Conservation (phyloP, 371 early-diverging fungal species). For the Enterocytospora artemiae region DNA sequence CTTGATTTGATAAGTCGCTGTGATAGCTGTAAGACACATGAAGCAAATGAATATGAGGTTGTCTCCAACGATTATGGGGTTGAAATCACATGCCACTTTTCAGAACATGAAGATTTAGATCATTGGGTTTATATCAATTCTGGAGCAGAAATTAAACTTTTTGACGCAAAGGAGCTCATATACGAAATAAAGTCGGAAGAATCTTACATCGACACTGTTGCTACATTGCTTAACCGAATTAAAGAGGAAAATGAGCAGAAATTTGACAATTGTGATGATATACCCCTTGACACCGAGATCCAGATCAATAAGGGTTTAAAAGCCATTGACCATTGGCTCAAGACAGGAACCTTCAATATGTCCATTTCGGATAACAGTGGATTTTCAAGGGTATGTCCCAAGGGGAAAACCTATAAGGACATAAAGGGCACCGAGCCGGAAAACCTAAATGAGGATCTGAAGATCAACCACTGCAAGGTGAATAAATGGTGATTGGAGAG, state of each 20-base stretch:
- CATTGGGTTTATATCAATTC: too few species aligned
- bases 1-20: too few species aligned
- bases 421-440: background rate
- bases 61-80: too few species aligned
- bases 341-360: conserved; percentile 35
- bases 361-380: conserved; percentile 38
- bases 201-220: conserved; percentile 1
- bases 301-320: too few species aligned
- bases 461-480: background rate
- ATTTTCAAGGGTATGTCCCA: conserved; percentile 32
- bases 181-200: conserved; percentile 9
- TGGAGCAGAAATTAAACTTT: too few species aligned
- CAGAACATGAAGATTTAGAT: too few species aligned
- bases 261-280: background rate
- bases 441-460: background rate
- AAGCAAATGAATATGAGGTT: too few species aligned
- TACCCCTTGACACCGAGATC: too few species aligned
- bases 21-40: too few species aligned
- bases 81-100: too few species aligned
- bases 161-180: background rate
- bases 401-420: background rate
- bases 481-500: background rate
- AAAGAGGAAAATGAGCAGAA: too few species aligned
- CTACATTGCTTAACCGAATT: background rate
- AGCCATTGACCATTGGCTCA: background rate